These are phyloP conservation scores for Pestalotiopsis fici DNA, from an alignment of 2,329 filamentous ascomycete genomes.

Conservation along the genomic window DNA sequence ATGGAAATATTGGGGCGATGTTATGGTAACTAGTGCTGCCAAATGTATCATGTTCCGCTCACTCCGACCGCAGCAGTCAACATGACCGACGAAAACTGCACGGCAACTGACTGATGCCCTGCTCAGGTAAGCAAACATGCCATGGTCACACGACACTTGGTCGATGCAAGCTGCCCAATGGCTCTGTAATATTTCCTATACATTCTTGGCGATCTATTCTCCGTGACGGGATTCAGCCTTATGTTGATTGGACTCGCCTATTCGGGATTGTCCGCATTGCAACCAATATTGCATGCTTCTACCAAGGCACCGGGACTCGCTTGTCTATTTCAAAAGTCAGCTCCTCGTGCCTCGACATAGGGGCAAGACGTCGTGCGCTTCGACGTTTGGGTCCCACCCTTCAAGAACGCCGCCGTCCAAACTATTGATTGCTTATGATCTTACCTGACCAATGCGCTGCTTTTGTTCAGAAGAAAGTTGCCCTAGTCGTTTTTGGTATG, in stretches of 20 bases:
- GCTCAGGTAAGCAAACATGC: background rate
- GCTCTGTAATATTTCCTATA: background rate
- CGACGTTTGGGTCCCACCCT: background rate
- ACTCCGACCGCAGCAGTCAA: no score
- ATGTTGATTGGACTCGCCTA: background rate
- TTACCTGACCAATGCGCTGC: background rate
- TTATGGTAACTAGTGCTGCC: no score
- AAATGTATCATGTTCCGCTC: no score
- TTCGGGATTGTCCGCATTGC: background rate
- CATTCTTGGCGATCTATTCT: background rate
- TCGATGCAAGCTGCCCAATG: background rate
- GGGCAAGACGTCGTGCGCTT: background rate
- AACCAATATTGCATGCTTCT: background rate
- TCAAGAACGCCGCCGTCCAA: background rate
- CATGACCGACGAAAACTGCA: background rate
- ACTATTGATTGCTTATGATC: background rate
- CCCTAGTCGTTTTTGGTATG: background rate
- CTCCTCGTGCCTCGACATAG: background rate
- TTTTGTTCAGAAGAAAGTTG: background rate
- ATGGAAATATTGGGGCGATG: no score
- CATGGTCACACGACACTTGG: background rate
- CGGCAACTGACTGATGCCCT: background rate
- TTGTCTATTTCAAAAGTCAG: background rate
- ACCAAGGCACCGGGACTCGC: background rate
- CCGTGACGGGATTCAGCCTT: background rate